These are phyloP conservation scores for Rickenella mellea DNA, from an alignment of 768 basidiomycete genomes.

Conservation along the genomic window DNA sequence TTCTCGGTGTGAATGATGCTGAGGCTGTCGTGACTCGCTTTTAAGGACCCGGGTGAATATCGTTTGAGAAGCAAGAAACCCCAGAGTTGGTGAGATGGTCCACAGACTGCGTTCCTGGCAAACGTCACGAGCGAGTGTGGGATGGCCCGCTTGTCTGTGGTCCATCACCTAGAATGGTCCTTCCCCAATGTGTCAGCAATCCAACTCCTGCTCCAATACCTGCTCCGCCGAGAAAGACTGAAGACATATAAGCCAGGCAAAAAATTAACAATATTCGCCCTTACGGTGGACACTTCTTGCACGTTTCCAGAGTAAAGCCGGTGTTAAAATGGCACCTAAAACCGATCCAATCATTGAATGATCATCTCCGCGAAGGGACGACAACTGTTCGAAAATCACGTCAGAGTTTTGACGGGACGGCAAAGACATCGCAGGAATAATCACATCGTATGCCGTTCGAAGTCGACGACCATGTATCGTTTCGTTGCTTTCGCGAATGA, in stretches of 20 bases:
- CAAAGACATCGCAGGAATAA: constrained; percentile 10
- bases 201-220: constrained; percentile 58
- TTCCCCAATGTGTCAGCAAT: constrained; percentile 44
- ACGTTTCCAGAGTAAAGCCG: constrained; percentile 67
- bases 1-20: too few species aligned
- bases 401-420: constrained; percentile 1
- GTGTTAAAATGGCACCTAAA: constrained; percentile 51
- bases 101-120: too few species aligned
- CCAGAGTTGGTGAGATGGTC: too few species aligned
- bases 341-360: constrained; percentile 68
- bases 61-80: too few species aligned
- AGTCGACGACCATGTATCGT: constrained; percentile 40
- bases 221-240: constrained; percentile 67
- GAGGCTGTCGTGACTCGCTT: too few species aligned
- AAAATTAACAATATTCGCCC: constrained; percentile 9
- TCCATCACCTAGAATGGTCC: constrained; percentile 49
- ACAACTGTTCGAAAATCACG: constrained; percentile 30
- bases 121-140: too few species aligned
- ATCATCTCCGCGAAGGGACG: constrained; percentile 56
- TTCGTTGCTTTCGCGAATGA: constrained; percentile 41
- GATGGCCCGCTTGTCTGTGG: too few species aligned
- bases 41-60: too few species aligned
- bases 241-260: background rate
- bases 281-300: constrained; percentile 53
- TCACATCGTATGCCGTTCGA: constrained; percentile 49